Evolutionary conservation across 2,329 filamentous ascomycete genomes (phyloP), one percentile per base, ranked within the genome.

Genomic region (Apiospora aurea): DNA sequence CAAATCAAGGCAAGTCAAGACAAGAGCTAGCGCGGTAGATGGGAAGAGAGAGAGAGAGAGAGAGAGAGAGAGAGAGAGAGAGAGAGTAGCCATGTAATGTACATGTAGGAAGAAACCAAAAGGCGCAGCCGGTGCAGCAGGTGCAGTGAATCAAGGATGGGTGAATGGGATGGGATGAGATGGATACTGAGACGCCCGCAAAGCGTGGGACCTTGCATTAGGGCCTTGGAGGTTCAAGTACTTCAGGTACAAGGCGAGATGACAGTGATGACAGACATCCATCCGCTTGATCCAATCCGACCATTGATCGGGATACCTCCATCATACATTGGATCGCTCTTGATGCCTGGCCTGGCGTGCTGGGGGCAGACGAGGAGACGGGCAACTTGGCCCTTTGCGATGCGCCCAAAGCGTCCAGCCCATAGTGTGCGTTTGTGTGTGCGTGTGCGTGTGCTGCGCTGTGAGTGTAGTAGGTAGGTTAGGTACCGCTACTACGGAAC

Each of bases 141-240:
- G 10, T 61, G 29, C 34, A 29, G 44, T 57, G 26, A 26, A 29
- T 29, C 13, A 38, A 61, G 18, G 53, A 34, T 38, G 18, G 29
- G 51, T 18, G 18, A 21, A 29, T 38, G 53, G 16, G 7, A 29
- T 38, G 53, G 51, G 14, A 53, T 53, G 24, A 29, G 49, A 61
- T 61, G 53, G 21, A 64, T 38, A 41, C 57, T 64, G 57, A 64
- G 57, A 64, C 34, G 34, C 57, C 57, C n/a, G 57, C 57, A 64
- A 41, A 64, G 57, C 57, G 57, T 64, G 57, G 57, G 57, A 64
- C 57, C 57, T 64, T 64, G 57, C 57, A 64, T 64, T 64, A 64
- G 57, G 57, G 57, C 10, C 18, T 18, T 41, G 34, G 57, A 13
- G 18, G 29, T 18, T 21, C 1, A 61, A 61, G 57, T 64, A 64